Conservation (phyloP, 164 flowering plant genomes). For the Tetracentron sinense region DNA sequence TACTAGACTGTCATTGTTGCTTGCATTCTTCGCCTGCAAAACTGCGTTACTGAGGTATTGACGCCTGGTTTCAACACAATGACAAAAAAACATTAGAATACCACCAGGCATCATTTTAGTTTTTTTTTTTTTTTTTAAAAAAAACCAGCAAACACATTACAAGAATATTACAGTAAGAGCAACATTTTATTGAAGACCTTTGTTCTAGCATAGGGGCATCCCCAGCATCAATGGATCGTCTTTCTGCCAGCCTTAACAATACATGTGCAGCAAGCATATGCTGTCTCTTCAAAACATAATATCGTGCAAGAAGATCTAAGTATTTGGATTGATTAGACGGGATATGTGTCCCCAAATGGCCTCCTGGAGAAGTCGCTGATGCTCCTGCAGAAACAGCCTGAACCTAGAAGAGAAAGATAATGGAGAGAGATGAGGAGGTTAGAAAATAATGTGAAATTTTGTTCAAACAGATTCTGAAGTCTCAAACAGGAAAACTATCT, state of each 20-base stretch:
- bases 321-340: constrained; percentile 59
- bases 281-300: constrained; percentile 89
- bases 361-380: constrained; percentile 36
- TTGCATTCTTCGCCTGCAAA: constrained; percentile 89
- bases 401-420: constrained; percentile 32
- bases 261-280: constrained; percentile 92
- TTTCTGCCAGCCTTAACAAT: constrained; percentile 80
- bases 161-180: neutral
- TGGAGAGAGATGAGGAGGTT: neutral
- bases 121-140: too few species aligned
- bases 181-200: constrained; percentile 37
- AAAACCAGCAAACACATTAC: neutral
- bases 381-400: constrained; percentile 44
- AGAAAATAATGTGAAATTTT: neutral
- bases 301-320: constrained; percentile 84
- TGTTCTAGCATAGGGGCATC: constrained; percentile 69
- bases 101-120: neutral
- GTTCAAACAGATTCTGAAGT: neutral
- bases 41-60: constrained; percentile 96
- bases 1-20: constrained; percentile 41
- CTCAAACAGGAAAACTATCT: neutral
- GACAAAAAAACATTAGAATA: constrained; percentile 3
- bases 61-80: constrained; percentile 46
- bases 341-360: constrained; percentile 41
- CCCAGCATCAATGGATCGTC: constrained; percentile 56